These are phyloP conservation scores for Podosphaera fusca DNA, from an alignment of 2,329 filamentous ascomycete genomes.

Conservation along the genomic window DNA sequence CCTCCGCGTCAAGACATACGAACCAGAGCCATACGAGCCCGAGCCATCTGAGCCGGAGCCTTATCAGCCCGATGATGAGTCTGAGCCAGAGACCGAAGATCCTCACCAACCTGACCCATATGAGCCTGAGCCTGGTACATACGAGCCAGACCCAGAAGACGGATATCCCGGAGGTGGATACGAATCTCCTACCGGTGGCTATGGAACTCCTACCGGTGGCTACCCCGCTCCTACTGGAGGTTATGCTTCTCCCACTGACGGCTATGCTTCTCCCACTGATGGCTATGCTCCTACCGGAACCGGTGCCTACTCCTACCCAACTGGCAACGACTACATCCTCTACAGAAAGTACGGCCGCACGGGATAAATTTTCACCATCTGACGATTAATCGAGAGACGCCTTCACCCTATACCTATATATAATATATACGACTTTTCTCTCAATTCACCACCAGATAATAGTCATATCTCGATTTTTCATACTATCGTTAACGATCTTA, in stretches of 20 bases:
- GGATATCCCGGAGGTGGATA: not conserved
- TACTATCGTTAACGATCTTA: too few relatives aligned
- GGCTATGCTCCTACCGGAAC: not conserved
- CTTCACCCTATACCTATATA: not conserved
- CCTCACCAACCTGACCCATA: not conserved
- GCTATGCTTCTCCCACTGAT: not conserved
- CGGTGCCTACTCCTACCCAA: not conserved
- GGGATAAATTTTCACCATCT: not conserved
- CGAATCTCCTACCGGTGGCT: not conserved
- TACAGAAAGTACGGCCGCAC: not conserved
- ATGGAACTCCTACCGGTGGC: not conserved
- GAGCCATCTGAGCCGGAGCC: not conserved
- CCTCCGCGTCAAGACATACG: not conserved
- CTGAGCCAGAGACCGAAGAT: not conserved
- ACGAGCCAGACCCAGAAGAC: not conserved
- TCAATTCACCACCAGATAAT: too few relatives aligned
- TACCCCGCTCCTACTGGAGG: not conserved
- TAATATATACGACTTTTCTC: too few relatives aligned
- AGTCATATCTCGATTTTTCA: too few relatives aligned
- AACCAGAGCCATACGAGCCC: not conserved
- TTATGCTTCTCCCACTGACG: not conserved
- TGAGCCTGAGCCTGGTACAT: not conserved
- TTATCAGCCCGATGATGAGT: not conserved
- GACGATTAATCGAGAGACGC: not conserved
- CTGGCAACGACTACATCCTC: not conserved